Evolutionary conservation across 2,329 filamentous ascomycete genomes (phyloP), one percentile per base, ranked within the genome.

Genomic region (Thielaviopsis ethacetica): DNA sequence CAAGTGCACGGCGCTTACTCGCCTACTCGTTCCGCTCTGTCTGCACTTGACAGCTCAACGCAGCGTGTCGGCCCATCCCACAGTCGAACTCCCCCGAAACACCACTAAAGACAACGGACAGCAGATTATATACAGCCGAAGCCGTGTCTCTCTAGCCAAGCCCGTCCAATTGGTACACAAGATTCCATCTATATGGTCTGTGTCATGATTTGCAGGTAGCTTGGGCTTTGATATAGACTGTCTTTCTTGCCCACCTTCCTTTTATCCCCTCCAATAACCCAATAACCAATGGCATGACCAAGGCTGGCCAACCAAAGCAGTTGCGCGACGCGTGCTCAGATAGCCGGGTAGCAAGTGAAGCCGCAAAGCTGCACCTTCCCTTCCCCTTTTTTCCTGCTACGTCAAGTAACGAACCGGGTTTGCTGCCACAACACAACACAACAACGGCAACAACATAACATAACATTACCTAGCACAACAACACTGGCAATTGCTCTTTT

Each of bases 321-420:
- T 49, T 49, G 44, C 44, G 44, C 44, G 44, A 49, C 44, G 44
- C 44, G 44, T 49, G 44, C 44, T 49, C 44, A 49, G 44, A 49
- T 49, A 49, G 44, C 44, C 44, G 19, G 44, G 44, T 53, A 55
- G 27, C 50, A 44, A 53, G 56, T 56, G 44, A 50, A 49, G 56
- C 22, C 53, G 51, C 51, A 54, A 58, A 51, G 44, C 56, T 58
- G 30, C 50, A 53, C 51, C 30, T 56, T 53, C 58, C 56, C 47
- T 56, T 55, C 56, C 59, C 59, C 53, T 59, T 61, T 61, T 61
- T 21, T 57, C 55, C 24, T 49, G 44, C n/a, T 21, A 49, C 13
- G 38, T 44, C 38, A 49, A 49, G 44, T 21, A 49, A 49, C 44
- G n/a, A 49, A n/a, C 44, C n/a, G 44, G 44, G 44, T n/a, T 44